Evolutionary conservation across 108 stramenopile genomes (phyloP), one percentile per base, ranked within the genome.

Genomic region (Asterionellopsis glacialis): DNA sequence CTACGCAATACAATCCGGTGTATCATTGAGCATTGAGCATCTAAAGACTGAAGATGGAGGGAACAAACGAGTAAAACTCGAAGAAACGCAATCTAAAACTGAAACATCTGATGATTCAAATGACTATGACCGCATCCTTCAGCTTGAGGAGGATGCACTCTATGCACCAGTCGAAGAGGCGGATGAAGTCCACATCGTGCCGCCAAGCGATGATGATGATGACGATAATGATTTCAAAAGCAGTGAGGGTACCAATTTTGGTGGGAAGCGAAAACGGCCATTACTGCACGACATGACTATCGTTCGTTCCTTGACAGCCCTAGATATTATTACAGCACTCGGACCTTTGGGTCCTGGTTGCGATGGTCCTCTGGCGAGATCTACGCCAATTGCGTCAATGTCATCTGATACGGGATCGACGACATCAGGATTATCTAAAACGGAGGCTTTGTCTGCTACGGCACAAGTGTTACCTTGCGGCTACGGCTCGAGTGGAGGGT

Each of bases 321-420:
- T 93, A 7, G 91, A 93, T 70, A 69, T 77, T 18, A 57, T 93
- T 14, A 84, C 84, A 40, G 74, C 81, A 11, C 67, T 90, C 14
- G 91, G 91, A 0, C 91, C 91, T n/a, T 53, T 90, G 11, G 91
- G 88, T 6, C 73, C 76, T 38, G 81, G 82, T 11, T 87, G 85
- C 51, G 65, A 77, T 47, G 91, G 91, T 16, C 87, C 91, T 9
- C 42, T 74, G 14, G 43, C 68, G 6, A 15, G 59, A 19, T 23
- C 59, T 41, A 51, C 45, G 11, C 60, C 27, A 16, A n/a, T 16
- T 2, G 41, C 41, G 13, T 18, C 27, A 24, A 41, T 23, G 15
- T 18, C 57, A 41, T 41, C 28, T 3, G 33, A 33, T 5, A 33
- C 7, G 33, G 33, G 33, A 33, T 7, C 33, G 33, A 33, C 7